A percentile compares a stretch with the other conserved stretches of the same genome.
These are phyloP conservation scores for Vitis riparia DNA, from an alignment of 164 flowering plant genomes.

Conservation along the genomic window DNA sequence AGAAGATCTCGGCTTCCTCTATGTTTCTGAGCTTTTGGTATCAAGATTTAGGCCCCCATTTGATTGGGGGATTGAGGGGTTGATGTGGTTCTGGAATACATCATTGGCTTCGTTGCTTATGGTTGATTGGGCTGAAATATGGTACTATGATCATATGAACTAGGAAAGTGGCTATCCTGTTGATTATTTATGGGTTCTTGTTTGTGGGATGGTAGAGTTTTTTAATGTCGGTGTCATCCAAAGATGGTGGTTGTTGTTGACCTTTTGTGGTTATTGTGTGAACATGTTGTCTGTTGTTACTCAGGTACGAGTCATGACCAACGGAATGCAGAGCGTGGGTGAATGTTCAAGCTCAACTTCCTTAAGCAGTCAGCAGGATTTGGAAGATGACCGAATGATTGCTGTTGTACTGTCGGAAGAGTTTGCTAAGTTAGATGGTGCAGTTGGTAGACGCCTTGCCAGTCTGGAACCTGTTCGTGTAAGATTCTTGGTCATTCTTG, in stretches of 20 bases:
- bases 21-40: not conserved
- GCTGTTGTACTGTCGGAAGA: conserved; percentile 77
- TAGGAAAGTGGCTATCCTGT: no score
- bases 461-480: conserved; percentile 74
- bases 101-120: no score
- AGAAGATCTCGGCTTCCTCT: no score
- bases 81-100: no score
- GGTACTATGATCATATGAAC: no score
- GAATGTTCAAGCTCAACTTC: conserved; percentile 69
- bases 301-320: conserved; percentile 27
- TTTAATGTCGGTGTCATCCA: no score
- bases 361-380: conserved; percentile 50
- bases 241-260: not conserved
- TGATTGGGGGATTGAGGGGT: no score
- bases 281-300: conserved; percentile 7
- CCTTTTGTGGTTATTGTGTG: not conserved
- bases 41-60: no score
- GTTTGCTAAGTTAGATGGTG: conserved; percentile 74
- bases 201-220: not conserved
- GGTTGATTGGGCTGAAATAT: no score
- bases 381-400: conserved; percentile 87
- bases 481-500: conserved; percentile 18
- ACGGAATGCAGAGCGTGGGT: conserved; percentile 32
- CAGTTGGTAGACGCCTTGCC: conserved; percentile 62
- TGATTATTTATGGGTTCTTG: no score